Evolutionary conservation across 768 basidiomycete genomes (phyloP), one percentile per base, ranked within the genome.

Genomic region (Phylloporus rhodoxanthus): DNA sequence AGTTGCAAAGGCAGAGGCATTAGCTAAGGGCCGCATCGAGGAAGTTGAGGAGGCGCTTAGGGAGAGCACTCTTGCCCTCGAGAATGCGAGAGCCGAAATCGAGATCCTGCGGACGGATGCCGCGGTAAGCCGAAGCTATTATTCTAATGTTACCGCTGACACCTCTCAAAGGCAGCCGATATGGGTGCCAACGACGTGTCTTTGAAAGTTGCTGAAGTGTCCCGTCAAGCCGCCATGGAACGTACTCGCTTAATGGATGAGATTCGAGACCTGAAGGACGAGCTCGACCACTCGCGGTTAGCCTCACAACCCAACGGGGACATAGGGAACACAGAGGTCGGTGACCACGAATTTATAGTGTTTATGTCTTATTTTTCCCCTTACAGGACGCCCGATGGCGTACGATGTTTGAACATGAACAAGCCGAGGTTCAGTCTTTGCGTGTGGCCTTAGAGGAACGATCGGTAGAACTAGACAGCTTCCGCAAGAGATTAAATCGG

Each of bases 1-100:
- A 52, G 67, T 84, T 51, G 51, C 71, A 41, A 81, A 81, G 59
- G 75, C 81, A 1, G 90, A 92, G 61, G 73, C 70, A 13, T 65
- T 67, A 37, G 80, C 85, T 1, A 78, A 84, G 51, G 65, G 68
- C 26, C 77, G 91, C 25, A 75, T 91, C 0, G 85, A 84, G 50
- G 95, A 99, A 64, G 77, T 92, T 19, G 92, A 95, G 64, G 88
- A 87, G 58, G 95, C 95, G 2, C 71, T 98, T 34, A 74, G 85
- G 54, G 93, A 97, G 71, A 91, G 87, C 57, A 85, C 84, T 3
- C 75, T 81, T 39, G 90, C 94, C 0, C 75, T 98, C 9, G 94
- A 98, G 66, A 86, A 85, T 58, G 88, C 93, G 5, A 73, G 88
- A 48, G 89, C 88, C 13, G 95, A 99, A 67, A 86, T 97, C 11